These are phyloP conservation scores for Crucihimalaya himalaica DNA, from an alignment of 345 rosid genomes.

Conservation along the genomic window DNA sequence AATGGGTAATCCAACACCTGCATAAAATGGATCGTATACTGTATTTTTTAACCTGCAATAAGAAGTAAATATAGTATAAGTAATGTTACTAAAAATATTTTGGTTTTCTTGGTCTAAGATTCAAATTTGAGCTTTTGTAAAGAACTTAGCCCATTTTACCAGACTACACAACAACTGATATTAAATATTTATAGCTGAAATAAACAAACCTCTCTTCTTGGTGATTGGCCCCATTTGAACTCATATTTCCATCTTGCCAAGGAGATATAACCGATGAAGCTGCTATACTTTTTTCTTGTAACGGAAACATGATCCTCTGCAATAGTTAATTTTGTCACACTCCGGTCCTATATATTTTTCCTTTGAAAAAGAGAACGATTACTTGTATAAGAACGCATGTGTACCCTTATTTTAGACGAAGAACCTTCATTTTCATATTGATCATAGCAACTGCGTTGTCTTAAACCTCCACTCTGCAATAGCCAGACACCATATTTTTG, in stretches of 20 bases:
- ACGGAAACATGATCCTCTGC: slow-evolving; percentile 29
- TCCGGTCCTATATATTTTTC: not conserved
- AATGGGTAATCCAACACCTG: slow-evolving; percentile 21
- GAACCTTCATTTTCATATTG: slow-evolving; percentile 16
- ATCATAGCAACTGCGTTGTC: not conserved
- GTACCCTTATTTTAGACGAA: slow-evolving; percentile 6
- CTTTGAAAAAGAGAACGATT: not conserved
- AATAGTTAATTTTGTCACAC: not conserved
- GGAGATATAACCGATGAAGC: not conserved
- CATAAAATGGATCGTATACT: slow-evolving; percentile 28
- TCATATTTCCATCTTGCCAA: not conserved
- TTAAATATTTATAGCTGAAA: not conserved
- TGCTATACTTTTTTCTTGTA: slow-evolving; percentile 6
- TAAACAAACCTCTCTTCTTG: slow-evolving; percentile 25
- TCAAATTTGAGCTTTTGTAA: not conserved
- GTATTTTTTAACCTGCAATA: slow-evolving; percentile 22
- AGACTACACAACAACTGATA: not conserved
- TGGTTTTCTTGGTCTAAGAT: not conserved
- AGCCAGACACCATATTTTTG: not conserved
- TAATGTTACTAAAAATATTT: not conserved
- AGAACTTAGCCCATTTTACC: not conserved
- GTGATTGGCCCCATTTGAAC: slow-evolving; percentile 4
- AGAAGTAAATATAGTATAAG: slow-evolving; percentile 1
- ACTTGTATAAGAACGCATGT: not conserved
- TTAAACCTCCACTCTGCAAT: slow-evolving; percentile 25